Percentiles rank a stretch among this genome's conserved stretches.
These are phyloP conservation scores for Xylaria curta DNA, from an alignment of 495 filamentous ascomycete genomes.

Conservation along the genomic window DNA sequence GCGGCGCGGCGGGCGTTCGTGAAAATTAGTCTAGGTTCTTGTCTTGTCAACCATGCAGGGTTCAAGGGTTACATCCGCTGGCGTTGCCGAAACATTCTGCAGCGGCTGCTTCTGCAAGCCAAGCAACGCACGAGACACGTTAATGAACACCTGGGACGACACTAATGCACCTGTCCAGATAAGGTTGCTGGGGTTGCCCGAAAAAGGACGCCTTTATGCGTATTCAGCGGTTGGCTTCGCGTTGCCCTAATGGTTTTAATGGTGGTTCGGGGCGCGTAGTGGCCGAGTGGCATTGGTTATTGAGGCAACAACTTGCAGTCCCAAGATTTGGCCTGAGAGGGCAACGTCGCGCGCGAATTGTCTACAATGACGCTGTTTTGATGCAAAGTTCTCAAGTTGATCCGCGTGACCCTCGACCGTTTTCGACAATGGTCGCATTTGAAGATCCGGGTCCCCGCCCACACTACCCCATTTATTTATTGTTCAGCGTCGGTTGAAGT, in stretches of 20 bases:
- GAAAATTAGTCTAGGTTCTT: no score
- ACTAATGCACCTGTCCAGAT: constrained; percentile 28
- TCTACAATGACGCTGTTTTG: background rate
- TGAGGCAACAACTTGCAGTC: background rate
- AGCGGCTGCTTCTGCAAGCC: constrained; percentile 23
- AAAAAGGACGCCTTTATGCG: constrained; percentile 4
- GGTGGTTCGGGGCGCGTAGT: constrained; percentile 12
- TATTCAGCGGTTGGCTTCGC: background rate
- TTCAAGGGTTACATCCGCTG: constrained; percentile 21
- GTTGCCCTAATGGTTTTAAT: background rate
- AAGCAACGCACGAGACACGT: constrained; percentile 31
- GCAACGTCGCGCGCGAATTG: background rate
- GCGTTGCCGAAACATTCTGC: constrained; percentile 26
- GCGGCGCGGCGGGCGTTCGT: background rate
- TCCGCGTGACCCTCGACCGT: constrained; percentile 16
- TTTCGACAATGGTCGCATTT: constrained; percentile 1
- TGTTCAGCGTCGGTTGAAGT: background rate
- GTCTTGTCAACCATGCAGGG: background rate
- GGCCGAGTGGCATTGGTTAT: constrained; percentile 1
- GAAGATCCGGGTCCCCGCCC: constrained; percentile 14
- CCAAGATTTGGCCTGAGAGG: background rate
- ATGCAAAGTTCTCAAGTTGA: background rate
- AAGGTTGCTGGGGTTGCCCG: constrained; percentile 3
- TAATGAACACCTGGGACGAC: constrained; percentile 30
- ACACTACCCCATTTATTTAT: background rate